Conservation (phyloP, 116 monocot species). For the Trichopus zeylanicus region DNA sequence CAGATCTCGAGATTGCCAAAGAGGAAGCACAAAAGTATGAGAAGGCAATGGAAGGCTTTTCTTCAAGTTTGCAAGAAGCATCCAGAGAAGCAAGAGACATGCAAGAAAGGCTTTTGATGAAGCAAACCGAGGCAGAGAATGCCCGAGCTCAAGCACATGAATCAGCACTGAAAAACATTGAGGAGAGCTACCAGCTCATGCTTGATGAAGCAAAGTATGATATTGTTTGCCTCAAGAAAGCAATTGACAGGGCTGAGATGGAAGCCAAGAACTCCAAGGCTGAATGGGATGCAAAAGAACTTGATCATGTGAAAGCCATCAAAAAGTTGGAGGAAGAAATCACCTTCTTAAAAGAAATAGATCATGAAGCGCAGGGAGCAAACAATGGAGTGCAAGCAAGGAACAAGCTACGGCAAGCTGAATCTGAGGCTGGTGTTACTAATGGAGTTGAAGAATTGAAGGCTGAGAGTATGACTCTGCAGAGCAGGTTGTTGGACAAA, state of each 20-base stretch:
- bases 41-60: constrained; percentile 33
- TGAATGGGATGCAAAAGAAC: constrained; percentile 23
- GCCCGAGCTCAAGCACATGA: constrained; percentile 15
- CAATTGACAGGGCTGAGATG: constrained; percentile 25
- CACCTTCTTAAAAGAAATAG: constrained; percentile 7
- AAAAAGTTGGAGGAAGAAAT: constrained; percentile 34
- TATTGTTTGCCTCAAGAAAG: constrained; percentile 30
- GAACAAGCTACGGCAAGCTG: constrained; percentile 9
- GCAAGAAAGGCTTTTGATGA: constrained; percentile 24
- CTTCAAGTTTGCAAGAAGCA: constrained; percentile 30
- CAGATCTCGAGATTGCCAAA: constrained; percentile 9
- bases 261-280: constrained; percentile 14
- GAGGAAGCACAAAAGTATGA: constrained; percentile 23
- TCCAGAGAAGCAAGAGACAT: constrained; percentile 27
- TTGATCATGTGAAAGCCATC: constrained; percentile 10
- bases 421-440: constrained; percentile 2
- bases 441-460: constrained; percentile 14
- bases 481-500: constrained; percentile 21
- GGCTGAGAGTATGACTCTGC: constrained; percentile 12
- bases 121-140: constrained; percentile 24
- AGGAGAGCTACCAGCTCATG: constrained; percentile 37
- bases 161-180: constrained; percentile 19
- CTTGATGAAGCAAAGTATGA: constrained; percentile 40
- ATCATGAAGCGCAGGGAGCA: constrained; percentile 13
- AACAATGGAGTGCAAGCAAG: constrained; percentile 11